Conservation (phyloP, 257 asterid species). For the Salvia rosmarinus region DNA sequence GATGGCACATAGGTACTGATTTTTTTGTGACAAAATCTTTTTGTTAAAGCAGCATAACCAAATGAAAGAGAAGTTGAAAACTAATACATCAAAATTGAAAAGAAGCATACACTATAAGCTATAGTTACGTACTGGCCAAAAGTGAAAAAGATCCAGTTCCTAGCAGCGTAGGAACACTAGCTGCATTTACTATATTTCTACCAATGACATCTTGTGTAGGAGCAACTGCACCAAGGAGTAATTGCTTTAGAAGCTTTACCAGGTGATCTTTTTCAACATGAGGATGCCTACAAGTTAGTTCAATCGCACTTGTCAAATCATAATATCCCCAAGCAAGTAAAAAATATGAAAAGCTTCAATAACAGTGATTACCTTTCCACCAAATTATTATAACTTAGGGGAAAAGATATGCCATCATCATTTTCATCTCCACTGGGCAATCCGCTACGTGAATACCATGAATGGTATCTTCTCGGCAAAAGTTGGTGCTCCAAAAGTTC, state of each 20-base stretch:
- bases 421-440: slow-evolving; percentile 75
- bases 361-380: slow-evolving; percentile 67
- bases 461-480: slow-evolving; percentile 94
- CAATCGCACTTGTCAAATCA: slow-evolving; percentile 32
- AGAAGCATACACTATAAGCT: slow-evolving; percentile 31
- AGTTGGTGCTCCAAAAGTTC: slow-evolving; percentile 98
- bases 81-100: neutral
- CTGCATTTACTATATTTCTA: slow-evolving; percentile 64
- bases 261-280: slow-evolving; percentile 87
- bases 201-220: slow-evolving; percentile 56
- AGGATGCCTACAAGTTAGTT: slow-evolving; percentile 63
- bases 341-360: slow-evolving; percentile 23
- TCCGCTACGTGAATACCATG: slow-evolving; percentile 93
- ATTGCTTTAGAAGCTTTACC: slow-evolving; percentile 88
- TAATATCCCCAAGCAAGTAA: slow-evolving; percentile 26
- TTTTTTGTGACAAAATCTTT: slow-evolving; percentile 9
- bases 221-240: slow-evolving; percentile 61
- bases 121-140: slow-evolving; percentile 58
- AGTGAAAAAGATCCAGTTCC: slow-evolving; percentile 92
- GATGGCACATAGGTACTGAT: slow-evolving; percentile 7
- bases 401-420: slow-evolving; percentile 90
- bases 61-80: slow-evolving; percentile 6
- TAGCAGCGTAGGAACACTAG: slow-evolving; percentile 87
- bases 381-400: slow-evolving; percentile 75
- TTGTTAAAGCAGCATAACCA: slow-evolving; percentile 22